Evolutionary conservation across 345 rosid genomes (phyloP).

Genomic region (Lepidium aucheri): DNA sequence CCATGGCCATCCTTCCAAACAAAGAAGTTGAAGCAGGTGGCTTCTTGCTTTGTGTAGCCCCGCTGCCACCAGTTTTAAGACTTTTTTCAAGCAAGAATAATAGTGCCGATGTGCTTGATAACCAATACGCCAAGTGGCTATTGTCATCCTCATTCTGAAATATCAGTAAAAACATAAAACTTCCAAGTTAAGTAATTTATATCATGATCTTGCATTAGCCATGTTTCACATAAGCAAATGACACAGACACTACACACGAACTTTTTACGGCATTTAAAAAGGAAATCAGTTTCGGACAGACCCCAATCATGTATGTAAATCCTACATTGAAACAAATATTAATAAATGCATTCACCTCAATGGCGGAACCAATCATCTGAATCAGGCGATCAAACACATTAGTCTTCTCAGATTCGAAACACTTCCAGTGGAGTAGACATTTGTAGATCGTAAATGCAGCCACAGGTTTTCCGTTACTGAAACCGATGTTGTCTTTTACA

Average conservation of each 20-base stretch:
- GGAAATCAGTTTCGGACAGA: background rate
- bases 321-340: background rate
- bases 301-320: background rate
- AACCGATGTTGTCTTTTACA: conserved; percentile 74
- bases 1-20: conserved; percentile 97
- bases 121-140: conserved; percentile 96
- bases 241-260: background rate
- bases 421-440: conserved; percentile 96
- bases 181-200: background rate
- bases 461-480: conserved; percentile 83
- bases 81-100: conserved; percentile 88
- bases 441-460: conserved; percentile 94
- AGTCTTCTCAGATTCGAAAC: conserved; percentile 95
- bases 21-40: conserved; percentile 73
- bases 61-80: conserved; percentile 67
- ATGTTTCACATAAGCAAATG: background rate
- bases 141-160: conserved; percentile 89
- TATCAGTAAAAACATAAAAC: background rate
- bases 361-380: conserved; percentile 98
- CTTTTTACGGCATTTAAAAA: background rate
- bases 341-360: conserved; percentile 52
- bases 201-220: background rate
- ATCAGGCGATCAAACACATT: conserved; percentile 95
- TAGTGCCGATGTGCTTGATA: conserved; percentile 77
- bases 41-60: conserved; percentile 55